phyloP scores from a whole-genome alignment of 768 basidiomycete species.

The Kwoniella botswanensis region DNA sequence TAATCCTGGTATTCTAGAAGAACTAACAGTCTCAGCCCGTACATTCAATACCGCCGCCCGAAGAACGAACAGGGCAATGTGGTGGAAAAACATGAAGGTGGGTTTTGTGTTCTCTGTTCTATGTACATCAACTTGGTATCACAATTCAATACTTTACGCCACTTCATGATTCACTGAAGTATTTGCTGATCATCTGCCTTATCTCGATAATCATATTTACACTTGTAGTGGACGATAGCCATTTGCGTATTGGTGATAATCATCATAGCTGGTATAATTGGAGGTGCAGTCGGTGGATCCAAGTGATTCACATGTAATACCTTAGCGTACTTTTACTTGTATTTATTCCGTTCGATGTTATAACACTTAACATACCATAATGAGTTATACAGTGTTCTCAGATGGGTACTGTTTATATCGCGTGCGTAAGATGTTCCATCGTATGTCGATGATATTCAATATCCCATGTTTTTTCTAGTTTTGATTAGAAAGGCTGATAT shows the following conservation, averaged over 20 bases:
- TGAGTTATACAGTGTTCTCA: no score
- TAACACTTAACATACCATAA: no score
- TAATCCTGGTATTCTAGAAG: no score
- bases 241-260: constrained; percentile 27
- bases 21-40: constrained; percentile 18
- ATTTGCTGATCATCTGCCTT: background rate
- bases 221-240: constrained; percentile 38
- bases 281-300: constrained; percentile 28
- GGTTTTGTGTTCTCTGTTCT: constrained; percentile 1
- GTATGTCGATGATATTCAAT: no score
- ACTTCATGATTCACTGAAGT: background rate
- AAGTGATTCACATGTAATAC: background rate
- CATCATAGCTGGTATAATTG: constrained; percentile 30
- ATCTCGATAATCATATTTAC: no score
- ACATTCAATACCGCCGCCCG: constrained; percentile 29
- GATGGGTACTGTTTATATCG: no score
- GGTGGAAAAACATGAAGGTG: constrained; percentile 47
- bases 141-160: no score
- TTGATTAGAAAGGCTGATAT: no score
- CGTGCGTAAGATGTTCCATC: no score
- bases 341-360: no score
- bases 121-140: background rate
- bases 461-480: no score
- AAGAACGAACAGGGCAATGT: constrained; percentile 35
- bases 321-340: no score